phyloP scores from a whole-genome alignment of 352 stramenopile genomes.

The Phytophthora idaei region DNA sequence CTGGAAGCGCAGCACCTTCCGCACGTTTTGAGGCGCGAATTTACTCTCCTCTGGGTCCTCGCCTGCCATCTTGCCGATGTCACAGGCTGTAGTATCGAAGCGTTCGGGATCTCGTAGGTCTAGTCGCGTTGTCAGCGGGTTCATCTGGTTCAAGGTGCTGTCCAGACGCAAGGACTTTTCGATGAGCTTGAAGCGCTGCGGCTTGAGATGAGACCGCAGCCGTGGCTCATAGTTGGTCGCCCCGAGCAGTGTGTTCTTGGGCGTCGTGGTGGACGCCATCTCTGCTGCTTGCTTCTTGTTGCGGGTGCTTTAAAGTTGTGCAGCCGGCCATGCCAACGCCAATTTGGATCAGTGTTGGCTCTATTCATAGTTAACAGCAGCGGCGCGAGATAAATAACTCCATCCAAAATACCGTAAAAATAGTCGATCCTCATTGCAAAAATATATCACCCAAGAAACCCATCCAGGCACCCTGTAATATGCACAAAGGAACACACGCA shows the following conservation, averaged over 20 bases:
- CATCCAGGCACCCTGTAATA: too few species aligned
- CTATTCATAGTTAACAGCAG: constrained; percentile 36
- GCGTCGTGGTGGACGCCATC: constrained; percentile 54
- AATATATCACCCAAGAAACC: too few species aligned
- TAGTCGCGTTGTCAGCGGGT: constrained; percentile 57
- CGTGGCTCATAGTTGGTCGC: constrained; percentile 76
- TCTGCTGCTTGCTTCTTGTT: constrained; percentile 18
- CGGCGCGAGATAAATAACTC: constrained; percentile 6
- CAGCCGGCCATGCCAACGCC: background rate
- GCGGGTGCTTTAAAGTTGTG: constrained; percentile 20
- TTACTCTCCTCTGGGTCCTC: constrained; percentile 63
- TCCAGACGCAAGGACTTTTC: constrained; percentile 64
- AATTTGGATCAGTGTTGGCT: background rate
- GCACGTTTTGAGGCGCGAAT: constrained; percentile 81
- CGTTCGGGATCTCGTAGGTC: constrained; percentile 60
- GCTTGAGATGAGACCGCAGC: constrained; percentile 71
- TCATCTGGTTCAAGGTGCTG: constrained; percentile 66
- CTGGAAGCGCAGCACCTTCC: constrained; percentile 86
- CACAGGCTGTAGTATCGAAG: constrained; percentile 65
- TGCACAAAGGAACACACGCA: background rate
- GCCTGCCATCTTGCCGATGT: constrained; percentile 54
- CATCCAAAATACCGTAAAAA: constrained; percentile 8
- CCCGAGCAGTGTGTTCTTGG: constrained; percentile 78
- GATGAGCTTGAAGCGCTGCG: constrained; percentile 82
- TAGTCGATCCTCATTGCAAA: background rate